Conservation (phyloP, 805 yeast species). For the Candida verbasci region DNA sequence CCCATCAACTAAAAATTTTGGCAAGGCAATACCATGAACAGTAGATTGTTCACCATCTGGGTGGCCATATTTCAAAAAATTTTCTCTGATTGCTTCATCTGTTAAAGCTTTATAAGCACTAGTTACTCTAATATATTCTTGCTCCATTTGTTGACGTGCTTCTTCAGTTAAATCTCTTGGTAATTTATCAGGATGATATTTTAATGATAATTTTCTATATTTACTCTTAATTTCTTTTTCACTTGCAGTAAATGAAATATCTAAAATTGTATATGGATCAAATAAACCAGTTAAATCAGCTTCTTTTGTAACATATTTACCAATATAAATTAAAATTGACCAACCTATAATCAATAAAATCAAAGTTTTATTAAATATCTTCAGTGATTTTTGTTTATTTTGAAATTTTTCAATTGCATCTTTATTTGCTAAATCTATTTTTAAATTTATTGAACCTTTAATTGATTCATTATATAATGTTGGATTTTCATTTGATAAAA, state of each 20-base stretch:
- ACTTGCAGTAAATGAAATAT: conserved; percentile 58
- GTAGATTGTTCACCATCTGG: conserved; percentile 96
- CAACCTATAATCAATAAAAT: conserved; percentile 51
- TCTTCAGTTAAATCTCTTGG: conserved; percentile 56
- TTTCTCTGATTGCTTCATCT: conserved; percentile 79
- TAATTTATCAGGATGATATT: conserved; percentile 91
- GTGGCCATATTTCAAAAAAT: conserved; percentile 84
- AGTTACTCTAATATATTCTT: conserved; percentile 72
- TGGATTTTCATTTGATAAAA: conserved; percentile 15
- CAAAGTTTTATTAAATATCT: conserved; percentile 36
- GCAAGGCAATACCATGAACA: conserved; percentile 91
- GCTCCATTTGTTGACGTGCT: conserved; percentile 59
- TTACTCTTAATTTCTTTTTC: conserved; percentile 77
- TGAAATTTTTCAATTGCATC: conserved; percentile 21
- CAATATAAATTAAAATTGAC: conserved; percentile 44
- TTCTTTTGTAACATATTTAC: conserved; percentile 36
- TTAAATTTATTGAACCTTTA: conserved; percentile 31
- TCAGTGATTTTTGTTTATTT: conserved; percentile 20
- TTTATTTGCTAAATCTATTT: conserved; percentile 26
- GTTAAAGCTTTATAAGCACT: conserved; percentile 95
- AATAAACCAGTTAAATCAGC: conserved; percentile 51
- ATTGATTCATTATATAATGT: conserved; percentile 17
- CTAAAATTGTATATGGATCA: conserved; percentile 90
- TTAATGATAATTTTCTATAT: conserved; percentile 82
- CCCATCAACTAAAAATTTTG: conserved; percentile 85